Base-by-base conservation (phyloP, 2,329 filamentous ascomycete genomes). In the Aureobasidium musti region DNA sequence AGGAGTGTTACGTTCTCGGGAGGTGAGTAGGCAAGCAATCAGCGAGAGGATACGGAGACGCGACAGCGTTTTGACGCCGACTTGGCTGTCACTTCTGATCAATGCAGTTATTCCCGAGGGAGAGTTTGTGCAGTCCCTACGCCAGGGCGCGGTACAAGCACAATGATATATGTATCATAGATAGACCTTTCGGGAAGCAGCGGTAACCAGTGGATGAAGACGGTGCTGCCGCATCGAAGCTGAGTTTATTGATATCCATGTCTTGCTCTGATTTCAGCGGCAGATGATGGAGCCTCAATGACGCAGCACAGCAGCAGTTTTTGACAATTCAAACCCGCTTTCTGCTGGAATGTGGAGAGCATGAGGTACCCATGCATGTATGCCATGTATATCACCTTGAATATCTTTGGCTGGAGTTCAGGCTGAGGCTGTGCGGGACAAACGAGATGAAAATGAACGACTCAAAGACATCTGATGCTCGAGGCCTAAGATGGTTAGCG, bases 241-340 rank as follows among this genome's bases (percentile, higher is more conserved):
- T 61, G 57, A 61, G 37, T 61, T 61, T 61, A 61, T 61, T 37
- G 57, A 61, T 11, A 45, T 35, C 21, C 35, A 39, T 59, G 35
- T 59, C 54, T 56, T 23, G 26, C 23, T 47, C 26, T 60, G 39
- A 49, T 60, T 28, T 49, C 23, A 59, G 54, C 30, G 57, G 30
- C 57, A 47, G 39, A 61, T 26, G 26, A 47, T 56, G 37, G 56
- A 28, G 23, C 26, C 28, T 23, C 57, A 30, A 61, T 61, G 57
- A 61, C 57, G 57, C 57, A 57, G 53, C 35, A 47, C 56, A 56
- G 53, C 35, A 47, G 41, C 13, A 17, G 35, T 39, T 41, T 21
- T 49, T 49, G 56, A 52, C 37, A n/a, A 54, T 37, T 17, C 50
- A 56, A 41, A 35, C 53, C 35, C 53, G 33, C 53, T 56, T 56